Base-by-base conservation (phyloP, 768 basidiomycete genomes). In the Imleria badia region DNA sequence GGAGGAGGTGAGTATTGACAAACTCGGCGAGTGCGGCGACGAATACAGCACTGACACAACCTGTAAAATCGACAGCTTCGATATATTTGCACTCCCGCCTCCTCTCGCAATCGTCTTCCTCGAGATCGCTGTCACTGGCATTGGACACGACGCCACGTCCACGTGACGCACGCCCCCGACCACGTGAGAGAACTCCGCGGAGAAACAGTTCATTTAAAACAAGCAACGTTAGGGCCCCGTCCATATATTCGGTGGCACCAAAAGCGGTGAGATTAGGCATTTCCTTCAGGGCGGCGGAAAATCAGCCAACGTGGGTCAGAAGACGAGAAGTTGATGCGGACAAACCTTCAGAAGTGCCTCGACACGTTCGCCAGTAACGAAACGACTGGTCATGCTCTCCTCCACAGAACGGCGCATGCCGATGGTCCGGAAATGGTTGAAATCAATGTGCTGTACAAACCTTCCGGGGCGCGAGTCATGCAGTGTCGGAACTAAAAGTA, bases 221-320 rank as follows among this genome's bases (percentile, higher is more conserved):
- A 0, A 86, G 78, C 15, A 90, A 75, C 13, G 87, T 91, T 39
- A 99, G 77, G 1, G 96, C 87, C 5, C 91, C 87, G 61, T 99
- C 96, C 91, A 99, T 98, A 68, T 98, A 99, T 70, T 99, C 96
- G 3, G 96, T 98, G 6, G 93, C 94, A n/a, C 95, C 95, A 59
- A 99, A 93, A 10, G 85, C 80, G 17, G 78, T 78, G 12, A 98
- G 75, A 60, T 94, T 94, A 0, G 93, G 91, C 73, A 87, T 85
- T 80, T 96, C 93, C 92, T 95, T 65, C 23, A 57, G 60, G 45
- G 36, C 38, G 3, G 17, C 40, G n/a, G n/a, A n/a, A n/a, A n/a
- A 38, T 66, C 1, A 56, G 35, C 43, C 47, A 43, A 43, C 40
- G 34, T 48, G 44, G 35, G 45, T 29, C 46, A 43, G 59, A 39